phyloP scores from a whole-genome alignment of 2,329 filamentous ascomycete genomes.

The Epichloe sp. region DNA sequence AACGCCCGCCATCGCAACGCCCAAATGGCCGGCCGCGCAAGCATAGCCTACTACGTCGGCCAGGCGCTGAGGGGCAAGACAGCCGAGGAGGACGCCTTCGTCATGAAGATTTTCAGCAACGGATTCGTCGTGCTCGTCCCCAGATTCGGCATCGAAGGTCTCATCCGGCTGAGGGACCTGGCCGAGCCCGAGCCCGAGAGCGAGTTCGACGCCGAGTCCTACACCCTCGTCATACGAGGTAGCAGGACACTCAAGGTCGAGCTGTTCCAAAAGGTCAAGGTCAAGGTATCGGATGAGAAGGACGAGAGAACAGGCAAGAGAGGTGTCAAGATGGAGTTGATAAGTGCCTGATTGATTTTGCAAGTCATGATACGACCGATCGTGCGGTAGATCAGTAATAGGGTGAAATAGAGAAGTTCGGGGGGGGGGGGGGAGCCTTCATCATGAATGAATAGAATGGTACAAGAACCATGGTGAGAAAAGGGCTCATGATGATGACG shows the following conservation, averaged over 20 bases:
- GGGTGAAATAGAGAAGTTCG: too few species aligned
- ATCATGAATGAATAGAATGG: too few species aligned
- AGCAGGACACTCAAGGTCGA: constrained; percentile 51
- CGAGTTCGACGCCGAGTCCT: constrained; percentile 75
- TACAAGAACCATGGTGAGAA: too few species aligned
- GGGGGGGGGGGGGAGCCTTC: too few species aligned
- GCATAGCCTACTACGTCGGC: constrained; percentile 94
- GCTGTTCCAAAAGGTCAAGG: constrained; percentile 82
- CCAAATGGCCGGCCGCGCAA: constrained; percentile 85
- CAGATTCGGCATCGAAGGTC: constrained; percentile 84
- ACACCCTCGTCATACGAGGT: constrained; percentile 52
- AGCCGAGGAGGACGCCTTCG: constrained; percentile 78
- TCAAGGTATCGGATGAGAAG: constrained; percentile 82
- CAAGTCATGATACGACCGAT: too few species aligned
- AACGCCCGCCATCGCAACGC: constrained; percentile 95
- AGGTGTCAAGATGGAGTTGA: constrained; percentile 65
- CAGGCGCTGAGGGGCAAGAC: constrained; percentile 75
- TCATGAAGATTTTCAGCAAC: constrained; percentile 96
- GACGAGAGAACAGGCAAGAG: constrained; percentile 95
- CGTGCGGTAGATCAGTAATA: too few species aligned
- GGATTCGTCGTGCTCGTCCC: constrained; percentile 95
- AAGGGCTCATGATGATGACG: too few species aligned
- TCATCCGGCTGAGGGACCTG: constrained; percentile 78
- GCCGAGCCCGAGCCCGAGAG: constrained; percentile 66
- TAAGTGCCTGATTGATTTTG: neutral